Evolutionary conservation across 2,329 filamentous ascomycete species (phyloP), one percentile per base, ranked within the genome.

Genomic region (Xylariaceae sp.): DNA sequence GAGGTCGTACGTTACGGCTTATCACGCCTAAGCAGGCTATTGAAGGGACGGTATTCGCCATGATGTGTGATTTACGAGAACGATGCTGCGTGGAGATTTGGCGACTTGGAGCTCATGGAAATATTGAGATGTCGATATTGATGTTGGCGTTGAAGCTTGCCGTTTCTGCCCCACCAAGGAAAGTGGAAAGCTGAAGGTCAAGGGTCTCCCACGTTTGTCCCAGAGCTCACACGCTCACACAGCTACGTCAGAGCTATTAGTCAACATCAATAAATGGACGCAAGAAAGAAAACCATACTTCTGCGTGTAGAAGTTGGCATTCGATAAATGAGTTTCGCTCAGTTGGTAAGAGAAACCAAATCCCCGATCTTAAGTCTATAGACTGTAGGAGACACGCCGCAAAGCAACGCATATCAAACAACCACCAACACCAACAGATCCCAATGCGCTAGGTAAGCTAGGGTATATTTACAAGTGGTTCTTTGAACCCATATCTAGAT

Each of bases 1-100:
- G 22, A 4, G 22, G 22, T 67, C 78, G 61, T 77, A 95, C 91
- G 70, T 95, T 87, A 72, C 94, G 90, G 59, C 94, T 92, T 62
- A 99, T 95, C 45, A 97, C 78, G 69, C 90, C 91, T 62, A 99
- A 85, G 67, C 91, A 96, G 69, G 90, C 91, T 70, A 97, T 94
- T 33, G 87, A 89, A 30, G 92, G 86, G 62, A 83, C 80, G 49
- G 80, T 73, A 58, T 78, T 75, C 60, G 81, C 77, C 80, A 83
- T 84, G 39, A 45, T 18, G 38, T 31, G 40, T 12, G 40, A 39
- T 38, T 42, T 33, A 31, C 45, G 18, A 12, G 15, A 15, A 15
- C 33, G 18, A 43, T 36, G 27, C 45, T 35, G 39, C 41, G 41
- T 44, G 19, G 42, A 27, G 22, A 7, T 27, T 27, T 27, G 22